A percentile compares a stretch with the other conserved stretches of the same genome.
phyloP scores from a whole-genome alignment of 2,329 filamentous ascomycete species.

The Colletotrichum eremochloae region DNA sequence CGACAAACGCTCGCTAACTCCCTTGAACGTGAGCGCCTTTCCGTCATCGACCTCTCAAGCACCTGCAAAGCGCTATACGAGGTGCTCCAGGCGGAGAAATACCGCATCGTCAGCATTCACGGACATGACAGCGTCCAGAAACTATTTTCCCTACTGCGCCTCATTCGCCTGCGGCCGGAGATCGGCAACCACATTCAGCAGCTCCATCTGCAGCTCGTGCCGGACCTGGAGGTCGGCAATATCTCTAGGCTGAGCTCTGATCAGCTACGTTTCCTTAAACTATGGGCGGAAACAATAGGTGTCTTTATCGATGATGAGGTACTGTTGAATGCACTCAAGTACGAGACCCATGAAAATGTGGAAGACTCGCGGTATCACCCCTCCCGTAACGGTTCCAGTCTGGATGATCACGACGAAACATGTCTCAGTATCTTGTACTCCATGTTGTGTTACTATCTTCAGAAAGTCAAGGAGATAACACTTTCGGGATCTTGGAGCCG shows the following conservation, averaged over 20 bases:
- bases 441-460: neutral
- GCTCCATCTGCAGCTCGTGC: neutral
- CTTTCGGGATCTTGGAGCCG: neutral
- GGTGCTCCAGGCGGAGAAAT: neutral
- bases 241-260: neutral
- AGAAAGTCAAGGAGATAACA: neutral
- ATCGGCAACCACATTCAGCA: neutral
- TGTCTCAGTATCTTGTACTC: neutral
- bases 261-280: neutral
- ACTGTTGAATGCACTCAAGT: fast-evolving
- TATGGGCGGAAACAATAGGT: neutral
- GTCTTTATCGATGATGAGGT: neutral
- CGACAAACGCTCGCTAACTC: neutral
- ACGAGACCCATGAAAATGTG: neutral
- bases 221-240: no score
- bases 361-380: no score
- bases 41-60: neutral
- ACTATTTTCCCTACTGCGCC: neutral
- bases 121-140: neutral
- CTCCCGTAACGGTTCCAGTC: no score
- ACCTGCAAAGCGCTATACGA: neutral
- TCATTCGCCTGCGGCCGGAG: neutral
- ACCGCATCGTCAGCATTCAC: conserved; percentile 6
- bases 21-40: neutral
- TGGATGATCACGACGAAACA: neutral